phyloP scores from a whole-genome alignment of 371 early-diverging fungal species.

The Catenaria anguillulae region DNA sequence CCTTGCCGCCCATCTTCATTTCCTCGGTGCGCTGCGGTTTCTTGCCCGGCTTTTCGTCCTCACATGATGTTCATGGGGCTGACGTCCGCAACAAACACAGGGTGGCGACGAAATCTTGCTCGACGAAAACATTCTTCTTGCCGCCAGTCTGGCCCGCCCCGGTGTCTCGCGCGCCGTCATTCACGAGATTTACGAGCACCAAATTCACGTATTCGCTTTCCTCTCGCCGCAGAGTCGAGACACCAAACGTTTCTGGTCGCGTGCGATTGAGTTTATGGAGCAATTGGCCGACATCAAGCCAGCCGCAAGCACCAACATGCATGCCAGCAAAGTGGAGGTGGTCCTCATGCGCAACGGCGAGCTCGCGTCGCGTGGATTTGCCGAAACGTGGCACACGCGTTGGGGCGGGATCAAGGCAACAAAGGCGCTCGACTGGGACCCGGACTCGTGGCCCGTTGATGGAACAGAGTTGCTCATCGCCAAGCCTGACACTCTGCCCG shows the following conservation, averaged over 20 bases:
- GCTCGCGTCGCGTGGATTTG: background rate
- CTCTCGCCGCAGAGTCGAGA: background rate
- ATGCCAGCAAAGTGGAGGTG: background rate
- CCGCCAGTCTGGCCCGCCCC: background rate
- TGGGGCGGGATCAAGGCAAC: background rate
- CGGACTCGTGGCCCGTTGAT: background rate
- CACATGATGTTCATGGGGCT: no score
- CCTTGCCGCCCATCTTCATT: background rate
- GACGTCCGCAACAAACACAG: no score
- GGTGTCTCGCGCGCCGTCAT: background rate
- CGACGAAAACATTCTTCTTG: background rate
- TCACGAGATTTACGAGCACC: conserved; percentile 4
- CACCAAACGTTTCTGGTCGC: background rate
- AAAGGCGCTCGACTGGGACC: background rate
- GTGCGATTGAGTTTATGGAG: background rate
- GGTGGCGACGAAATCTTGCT: background rate
- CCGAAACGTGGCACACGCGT: background rate
- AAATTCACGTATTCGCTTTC: conserved; percentile 4
- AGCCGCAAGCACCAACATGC: background rate
- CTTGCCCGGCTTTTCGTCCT: no score
- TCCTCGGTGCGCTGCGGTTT: no score
- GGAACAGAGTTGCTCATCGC: no score
- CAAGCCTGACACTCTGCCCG: no score
- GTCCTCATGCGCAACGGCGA: no score
- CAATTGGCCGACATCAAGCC: background rate